These are phyloP conservation scores for Pistacia atlantica DNA, from an alignment of 345 rosid species.

Conservation along the genomic window DNA sequence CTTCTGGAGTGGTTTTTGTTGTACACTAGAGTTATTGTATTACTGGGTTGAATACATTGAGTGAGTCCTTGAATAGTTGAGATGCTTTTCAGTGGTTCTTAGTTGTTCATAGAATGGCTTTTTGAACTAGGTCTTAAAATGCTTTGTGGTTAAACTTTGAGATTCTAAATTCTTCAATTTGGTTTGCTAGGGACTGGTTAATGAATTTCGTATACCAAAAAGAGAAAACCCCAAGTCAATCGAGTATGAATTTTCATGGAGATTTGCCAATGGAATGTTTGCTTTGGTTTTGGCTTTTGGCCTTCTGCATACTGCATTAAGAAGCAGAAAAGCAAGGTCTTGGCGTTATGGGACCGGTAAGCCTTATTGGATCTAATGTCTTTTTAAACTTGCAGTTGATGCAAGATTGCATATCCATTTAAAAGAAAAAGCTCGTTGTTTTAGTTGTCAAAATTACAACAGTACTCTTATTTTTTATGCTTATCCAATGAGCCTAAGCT, in stretches of 20 bases:
- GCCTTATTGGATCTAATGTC: slow-evolving; percentile 8
- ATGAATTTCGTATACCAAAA: slow-evolving; percentile 81
- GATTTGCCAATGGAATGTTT: slow-evolving; percentile 92
- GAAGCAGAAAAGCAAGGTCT: slow-evolving; percentile 83
- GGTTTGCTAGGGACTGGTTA: slow-evolving; percentile 65
- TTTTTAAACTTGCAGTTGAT: slow-evolving; percentile 15
- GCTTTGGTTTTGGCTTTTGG: slow-evolving; percentile 82
- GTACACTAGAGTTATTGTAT: slow-evolving; percentile 3
- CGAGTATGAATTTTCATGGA: slow-evolving; percentile 80
- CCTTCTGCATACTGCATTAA: slow-evolving; percentile 71
- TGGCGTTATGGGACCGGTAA: slow-evolving; percentile 93
- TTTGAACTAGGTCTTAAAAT: background rate
- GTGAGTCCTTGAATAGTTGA: slow-evolving; percentile 10
- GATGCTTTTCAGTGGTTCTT: background rate
- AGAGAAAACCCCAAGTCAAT: slow-evolving; percentile 63
- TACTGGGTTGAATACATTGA: background rate
- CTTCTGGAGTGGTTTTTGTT: slow-evolving; percentile 1
- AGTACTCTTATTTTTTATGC: background rate
- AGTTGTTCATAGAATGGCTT: slow-evolving; percentile 1
- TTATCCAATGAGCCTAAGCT: background rate
- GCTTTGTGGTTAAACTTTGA: slow-evolving; percentile 6
- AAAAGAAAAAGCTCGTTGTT: background rate
- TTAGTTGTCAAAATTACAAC: background rate
- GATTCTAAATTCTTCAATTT: slow-evolving; percentile 13
- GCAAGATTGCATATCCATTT: background rate